Base-by-base conservation (phyloP, 2,329 filamentous ascomycete genomes). In the Paraconiothyrium brasiliense region DNA sequence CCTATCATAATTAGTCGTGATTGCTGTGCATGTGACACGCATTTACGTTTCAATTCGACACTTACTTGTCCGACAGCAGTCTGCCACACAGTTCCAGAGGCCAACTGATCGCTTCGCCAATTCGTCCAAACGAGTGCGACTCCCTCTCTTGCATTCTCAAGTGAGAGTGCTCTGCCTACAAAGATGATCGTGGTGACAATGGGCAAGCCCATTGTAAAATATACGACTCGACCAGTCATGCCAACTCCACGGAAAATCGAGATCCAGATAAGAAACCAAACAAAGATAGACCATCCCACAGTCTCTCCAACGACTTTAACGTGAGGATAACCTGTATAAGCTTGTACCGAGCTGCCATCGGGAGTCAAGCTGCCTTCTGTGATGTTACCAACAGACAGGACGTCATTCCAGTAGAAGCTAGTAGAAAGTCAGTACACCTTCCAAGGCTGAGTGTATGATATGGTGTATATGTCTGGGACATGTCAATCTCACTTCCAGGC, bases 81-180 rank as follows among this genome's bases (percentile, higher is more conserved):
- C 70, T 88, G 85, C 86, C 86, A 88, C 1, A 88, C 81, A 0
- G 78, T 80, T 0, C 84, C 85, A 0, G 78, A 80, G 5, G 80
- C 82, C 0, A 88, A 78, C 65, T 87, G 78, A 5, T 79, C 79
- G 13, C 84, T 79, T 64, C 84, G 79, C 85, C 81, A 83, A 3
- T 80, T 82, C 2, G 76, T 79, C 78, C 79, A 84, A n/a, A 81
- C 67, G 0, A 87, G 78, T 59, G 79, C 82, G 37, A 87, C 78
- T 6, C 86, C 86, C 30, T 81, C 81, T 1, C 79, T 69, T 0
- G 86, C 86, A 67, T 87, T 87, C 0, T 83, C 80, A 0, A 67
- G 58, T 7, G 65, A 69, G 2, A 54, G 49, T 34, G 59, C 59
- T n/a, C 67, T 60, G 6, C 62, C 62, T 7, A 64, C 54, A n/a